These are phyloP conservation scores for Daldinia loculata DNA, from an alignment of 495 filamentous ascomycete species.

Conservation along the genomic window DNA sequence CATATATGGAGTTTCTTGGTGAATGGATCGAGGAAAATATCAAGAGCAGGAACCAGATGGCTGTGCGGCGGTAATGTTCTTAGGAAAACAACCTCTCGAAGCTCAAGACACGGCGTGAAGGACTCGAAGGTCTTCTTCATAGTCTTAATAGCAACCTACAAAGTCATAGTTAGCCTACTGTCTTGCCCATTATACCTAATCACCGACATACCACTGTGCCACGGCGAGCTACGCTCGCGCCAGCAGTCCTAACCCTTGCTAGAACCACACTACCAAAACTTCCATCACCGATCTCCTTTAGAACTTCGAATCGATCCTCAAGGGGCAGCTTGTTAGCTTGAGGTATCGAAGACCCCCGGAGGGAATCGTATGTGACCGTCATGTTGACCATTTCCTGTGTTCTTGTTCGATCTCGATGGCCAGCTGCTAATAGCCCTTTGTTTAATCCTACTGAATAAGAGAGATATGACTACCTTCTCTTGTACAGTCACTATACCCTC, in stretches of 20 bases:
- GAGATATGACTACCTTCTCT: constrained; percentile 31
- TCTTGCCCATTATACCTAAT: background rate
- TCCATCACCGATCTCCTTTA: constrained; percentile 98
- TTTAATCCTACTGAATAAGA: constrained; percentile 28
- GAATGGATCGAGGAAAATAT: constrained; percentile 97
- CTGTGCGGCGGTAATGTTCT: constrained; percentile 84
- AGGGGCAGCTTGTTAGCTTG: constrained; percentile 60
- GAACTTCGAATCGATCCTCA: constrained; percentile 91
- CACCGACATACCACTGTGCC: constrained; percentile 82
- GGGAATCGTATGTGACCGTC: constrained; percentile 73
- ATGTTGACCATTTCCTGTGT: constrained; percentile 56
- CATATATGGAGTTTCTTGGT: constrained; percentile 96
- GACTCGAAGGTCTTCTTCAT: constrained; percentile 99
- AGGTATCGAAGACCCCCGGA: constrained; percentile 64
- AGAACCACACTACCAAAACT: constrained; percentile 97
- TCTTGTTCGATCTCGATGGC: background rate
- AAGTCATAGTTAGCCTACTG: constrained; percentile 41
- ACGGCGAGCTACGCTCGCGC: constrained; percentile 85
- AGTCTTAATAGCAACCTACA: constrained; percentile 96
- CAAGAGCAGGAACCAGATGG: constrained; percentile 94
- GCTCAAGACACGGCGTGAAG: constrained; percentile 85
- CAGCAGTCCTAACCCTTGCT: constrained; percentile 87
- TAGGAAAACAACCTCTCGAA: constrained; percentile 96
- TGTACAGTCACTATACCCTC: constrained; percentile 33
- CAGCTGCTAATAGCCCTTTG: background rate